Conservation (phyloP, 768 basidiomycete species). For the Leccinum rimulosum region DNA sequence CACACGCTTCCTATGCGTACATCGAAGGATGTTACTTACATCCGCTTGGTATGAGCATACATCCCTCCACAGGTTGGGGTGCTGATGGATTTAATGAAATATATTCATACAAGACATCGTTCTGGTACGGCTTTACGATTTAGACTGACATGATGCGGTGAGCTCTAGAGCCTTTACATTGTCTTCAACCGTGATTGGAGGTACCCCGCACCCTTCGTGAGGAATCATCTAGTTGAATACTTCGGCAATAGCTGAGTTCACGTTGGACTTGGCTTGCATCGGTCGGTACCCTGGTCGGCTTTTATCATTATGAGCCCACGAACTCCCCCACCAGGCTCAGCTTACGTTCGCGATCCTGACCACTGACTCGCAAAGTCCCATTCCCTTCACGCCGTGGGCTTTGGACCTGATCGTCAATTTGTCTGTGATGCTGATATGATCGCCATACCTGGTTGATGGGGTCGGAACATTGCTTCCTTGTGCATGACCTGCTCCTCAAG, state of each 20-base stretch:
- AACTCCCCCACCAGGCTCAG: slow-evolving; percentile 4
- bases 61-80: too few species aligned
- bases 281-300: slow-evolving; percentile 5
- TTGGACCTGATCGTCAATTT: slow-evolving; percentile 22
- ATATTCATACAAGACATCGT: slow-evolving; percentile 17
- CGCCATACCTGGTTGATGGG: slow-evolving; percentile 21
- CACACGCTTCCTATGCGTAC: slow-evolving; percentile 14
- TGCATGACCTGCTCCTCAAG: not conserved
- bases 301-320: not conserved
- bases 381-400: slow-evolving; percentile 16
- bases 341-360: slow-evolving; percentile 11
- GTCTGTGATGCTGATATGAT: slow-evolving; percentile 19
- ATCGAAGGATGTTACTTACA: slow-evolving; percentile 14
- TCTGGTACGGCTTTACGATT: slow-evolving; percentile 6
- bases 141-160: not conserved
- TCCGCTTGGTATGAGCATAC: slow-evolving; percentile 9
- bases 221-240: not conserved
- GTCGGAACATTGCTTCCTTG: slow-evolving; percentile 6
- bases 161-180: slow-evolving; percentile 25
- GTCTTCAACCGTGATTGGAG: slow-evolving; percentile 23
- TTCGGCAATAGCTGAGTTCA: not conserved
- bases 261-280: slow-evolving; percentile 14
- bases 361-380: not conserved
- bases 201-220: slow-evolving; percentile 17
- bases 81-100: not conserved